A percentile compares a stretch with the other conserved stretches of the same genome.
Conservation (phyloP, 140 eudicot genomes). For the Erigeron philadelphicus region DNA sequence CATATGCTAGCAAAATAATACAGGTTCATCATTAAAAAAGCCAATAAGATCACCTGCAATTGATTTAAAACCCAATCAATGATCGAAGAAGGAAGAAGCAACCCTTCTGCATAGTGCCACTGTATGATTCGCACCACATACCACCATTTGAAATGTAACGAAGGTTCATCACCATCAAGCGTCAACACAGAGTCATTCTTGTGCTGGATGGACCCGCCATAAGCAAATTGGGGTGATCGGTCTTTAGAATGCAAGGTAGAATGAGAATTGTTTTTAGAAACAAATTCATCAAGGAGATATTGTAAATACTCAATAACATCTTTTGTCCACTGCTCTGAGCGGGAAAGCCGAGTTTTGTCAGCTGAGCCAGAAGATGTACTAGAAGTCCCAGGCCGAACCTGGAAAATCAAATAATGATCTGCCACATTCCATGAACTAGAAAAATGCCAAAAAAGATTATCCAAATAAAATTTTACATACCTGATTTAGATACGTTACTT, state of each 20-base stretch:
- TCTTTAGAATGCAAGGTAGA: slow-evolving; percentile 49
- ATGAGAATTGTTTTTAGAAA: slow-evolving; percentile 48
- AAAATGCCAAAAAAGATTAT: not conserved
- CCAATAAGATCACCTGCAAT: slow-evolving; percentile 58
- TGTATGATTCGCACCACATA: slow-evolving; percentile 85
- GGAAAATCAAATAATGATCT: slow-evolving; percentile 39
- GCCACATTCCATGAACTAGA: slow-evolving; percentile 12
- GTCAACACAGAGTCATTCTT: slow-evolving; percentile 45
- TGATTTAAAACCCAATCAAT: slow-evolving; percentile 93
- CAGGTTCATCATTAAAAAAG: not conserved
- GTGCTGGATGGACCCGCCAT: slow-evolving; percentile 60
- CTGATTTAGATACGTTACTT: slow-evolving; percentile 96
- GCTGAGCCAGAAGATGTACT: slow-evolving; percentile 55
- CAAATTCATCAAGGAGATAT: slow-evolving; percentile 68
- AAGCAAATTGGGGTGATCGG: slow-evolving; percentile 57
- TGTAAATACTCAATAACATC: slow-evolving; percentile 90
- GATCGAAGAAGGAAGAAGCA: slow-evolving; percentile 72
- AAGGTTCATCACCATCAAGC: slow-evolving; percentile 66
- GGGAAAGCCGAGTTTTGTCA: slow-evolving; percentile 59
- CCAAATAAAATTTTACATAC: slow-evolving; percentile 31
- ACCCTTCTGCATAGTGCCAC: slow-evolving; percentile 85
- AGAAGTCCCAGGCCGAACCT: slow-evolving; percentile 79
- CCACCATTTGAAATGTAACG: slow-evolving; percentile 93
- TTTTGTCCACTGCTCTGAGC: slow-evolving; percentile 93
- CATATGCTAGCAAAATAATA: too few relatives aligned